These are phyloP conservation scores for Pinus tabuliformis DNA, from an alignment of 75 land plant genomes.

Conservation along the genomic window DNA sequence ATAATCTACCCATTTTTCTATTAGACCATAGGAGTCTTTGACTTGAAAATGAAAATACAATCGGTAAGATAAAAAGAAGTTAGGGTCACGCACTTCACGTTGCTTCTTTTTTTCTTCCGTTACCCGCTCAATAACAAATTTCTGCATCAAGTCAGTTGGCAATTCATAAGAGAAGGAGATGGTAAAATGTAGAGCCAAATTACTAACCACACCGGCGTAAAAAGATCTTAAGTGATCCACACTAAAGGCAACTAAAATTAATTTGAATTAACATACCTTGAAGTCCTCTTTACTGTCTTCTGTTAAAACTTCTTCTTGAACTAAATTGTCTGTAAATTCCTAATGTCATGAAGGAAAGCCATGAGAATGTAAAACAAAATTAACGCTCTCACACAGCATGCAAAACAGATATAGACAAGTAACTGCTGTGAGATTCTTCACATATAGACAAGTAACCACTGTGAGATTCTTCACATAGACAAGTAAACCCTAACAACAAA, in stretches of 20 bases:
- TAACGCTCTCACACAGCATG: background rate
- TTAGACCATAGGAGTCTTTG: too few relatives aligned
- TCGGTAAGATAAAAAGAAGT: too few relatives aligned
- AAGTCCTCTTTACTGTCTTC: slow-evolving; percentile 76
- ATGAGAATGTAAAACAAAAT: too few relatives aligned
- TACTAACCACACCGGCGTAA: background rate
- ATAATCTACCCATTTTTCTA: too few relatives aligned
- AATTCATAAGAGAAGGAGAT: background rate
- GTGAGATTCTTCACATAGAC: background rate
- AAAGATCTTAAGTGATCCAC: background rate
- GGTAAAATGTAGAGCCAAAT: slow-evolving; percentile 1
- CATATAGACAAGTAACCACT: background rate
- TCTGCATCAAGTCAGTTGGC: slow-evolving; percentile 19
- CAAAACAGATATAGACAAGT: background rate
- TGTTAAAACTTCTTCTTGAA: slow-evolving; percentile 64
- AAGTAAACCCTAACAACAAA: background rate
- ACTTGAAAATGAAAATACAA: too few relatives aligned
- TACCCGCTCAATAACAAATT: slow-evolving; percentile 59
- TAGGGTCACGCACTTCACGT: slow-evolving; percentile 15
- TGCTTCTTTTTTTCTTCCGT: slow-evolving; percentile 59
- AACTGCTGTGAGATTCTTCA: background rate
- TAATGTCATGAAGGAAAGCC: slow-evolving; percentile 7
- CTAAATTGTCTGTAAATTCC: slow-evolving; percentile 73
- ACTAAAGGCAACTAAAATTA: background rate
- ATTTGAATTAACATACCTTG: slow-evolving; percentile 42